Conservation (phyloP, 345 rosid species). For the Eucalyptus leucophloia region DNA sequence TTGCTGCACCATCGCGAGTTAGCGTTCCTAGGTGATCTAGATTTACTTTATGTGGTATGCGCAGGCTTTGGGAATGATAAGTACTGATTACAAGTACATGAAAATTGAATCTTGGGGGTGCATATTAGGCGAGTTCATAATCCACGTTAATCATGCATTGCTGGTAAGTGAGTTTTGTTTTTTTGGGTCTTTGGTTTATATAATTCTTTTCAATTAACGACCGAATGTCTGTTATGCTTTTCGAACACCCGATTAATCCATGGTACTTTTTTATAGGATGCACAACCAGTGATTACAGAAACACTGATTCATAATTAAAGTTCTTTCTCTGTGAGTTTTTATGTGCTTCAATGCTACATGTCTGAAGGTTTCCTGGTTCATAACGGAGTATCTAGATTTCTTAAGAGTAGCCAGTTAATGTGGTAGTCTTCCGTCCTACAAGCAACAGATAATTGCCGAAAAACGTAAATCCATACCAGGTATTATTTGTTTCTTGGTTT, state of each 20-base stretch:
- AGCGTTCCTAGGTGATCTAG: background rate
- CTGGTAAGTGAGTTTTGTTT: background rate
- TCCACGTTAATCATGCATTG: background rate
- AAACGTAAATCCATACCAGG: background rate
- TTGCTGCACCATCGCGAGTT: background rate
- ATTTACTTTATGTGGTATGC: background rate
- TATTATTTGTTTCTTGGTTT: no score
- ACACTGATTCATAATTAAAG: background rate
- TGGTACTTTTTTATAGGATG: background rate
- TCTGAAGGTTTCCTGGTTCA: background rate
- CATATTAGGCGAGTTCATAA: background rate
- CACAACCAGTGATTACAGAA: background rate
- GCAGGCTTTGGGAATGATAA: background rate
- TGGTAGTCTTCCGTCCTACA: background rate
- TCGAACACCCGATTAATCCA: background rate
- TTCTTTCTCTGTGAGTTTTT: background rate
- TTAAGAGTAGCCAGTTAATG: background rate
- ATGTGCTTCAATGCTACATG: background rate
- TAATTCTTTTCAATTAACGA: background rate
- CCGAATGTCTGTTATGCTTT: fast-evolving
- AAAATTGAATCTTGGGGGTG: background rate
- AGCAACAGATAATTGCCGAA: background rate
- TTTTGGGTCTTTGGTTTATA: no score
- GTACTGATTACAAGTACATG: background rate
- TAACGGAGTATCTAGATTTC: background rate